Evolutionary conservation across 2,329 filamentous ascomycete genomes (phyloP).

Genomic region (Gnomoniopsis smithogilvyi): DNA sequence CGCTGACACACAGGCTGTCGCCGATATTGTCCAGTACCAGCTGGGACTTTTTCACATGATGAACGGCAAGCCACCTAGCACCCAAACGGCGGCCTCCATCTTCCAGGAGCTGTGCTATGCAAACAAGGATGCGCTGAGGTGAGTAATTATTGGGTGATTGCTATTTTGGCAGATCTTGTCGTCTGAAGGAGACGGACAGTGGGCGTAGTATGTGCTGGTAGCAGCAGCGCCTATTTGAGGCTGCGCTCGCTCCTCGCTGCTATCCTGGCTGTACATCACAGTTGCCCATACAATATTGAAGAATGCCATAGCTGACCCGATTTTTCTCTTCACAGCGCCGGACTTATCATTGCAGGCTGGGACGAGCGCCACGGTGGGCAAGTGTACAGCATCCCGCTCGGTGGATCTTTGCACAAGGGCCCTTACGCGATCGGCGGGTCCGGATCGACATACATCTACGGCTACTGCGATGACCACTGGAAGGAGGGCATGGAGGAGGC

Average conservation of each 20-base stretch:
- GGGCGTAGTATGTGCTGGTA: too few species aligned
- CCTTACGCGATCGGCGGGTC: slow-evolving; percentile 93
- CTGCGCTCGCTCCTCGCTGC: too few species aligned
- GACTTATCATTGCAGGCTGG: slow-evolving; percentile 98
- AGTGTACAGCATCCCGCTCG: slow-evolving; percentile 95
- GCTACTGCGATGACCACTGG: slow-evolving; percentile 97
- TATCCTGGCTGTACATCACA: too few species aligned
- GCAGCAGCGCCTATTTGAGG: too few species aligned
- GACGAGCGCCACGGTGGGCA: slow-evolving; percentile 93
- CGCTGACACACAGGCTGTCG: slow-evolving; percentile 95
- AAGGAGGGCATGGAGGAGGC: slow-evolving; percentile 89
- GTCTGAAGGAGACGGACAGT: too few species aligned
- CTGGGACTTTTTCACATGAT: slow-evolving; percentile 87
- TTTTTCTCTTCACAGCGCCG: slow-evolving; percentile 61
- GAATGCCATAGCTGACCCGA: neutral
- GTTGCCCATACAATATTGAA: too few species aligned
- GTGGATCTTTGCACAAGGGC: slow-evolving; percentile 96
- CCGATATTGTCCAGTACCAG: slow-evolving; percentile 97
- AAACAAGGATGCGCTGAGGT: slow-evolving; percentile 94
- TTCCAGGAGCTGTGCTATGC: slow-evolving; percentile 98
- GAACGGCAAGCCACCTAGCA: slow-evolving; percentile 87
- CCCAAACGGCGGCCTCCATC: slow-evolving; percentile 89
- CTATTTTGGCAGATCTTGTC: too few species aligned
- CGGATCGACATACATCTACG: slow-evolving; percentile 98
- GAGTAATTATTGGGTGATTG: slow-evolving; percentile 30